These are phyloP conservation scores for Auricularia auricula-judae DNA, from an alignment of 768 basidiomycete genomes.

Conservation along the genomic window DNA sequence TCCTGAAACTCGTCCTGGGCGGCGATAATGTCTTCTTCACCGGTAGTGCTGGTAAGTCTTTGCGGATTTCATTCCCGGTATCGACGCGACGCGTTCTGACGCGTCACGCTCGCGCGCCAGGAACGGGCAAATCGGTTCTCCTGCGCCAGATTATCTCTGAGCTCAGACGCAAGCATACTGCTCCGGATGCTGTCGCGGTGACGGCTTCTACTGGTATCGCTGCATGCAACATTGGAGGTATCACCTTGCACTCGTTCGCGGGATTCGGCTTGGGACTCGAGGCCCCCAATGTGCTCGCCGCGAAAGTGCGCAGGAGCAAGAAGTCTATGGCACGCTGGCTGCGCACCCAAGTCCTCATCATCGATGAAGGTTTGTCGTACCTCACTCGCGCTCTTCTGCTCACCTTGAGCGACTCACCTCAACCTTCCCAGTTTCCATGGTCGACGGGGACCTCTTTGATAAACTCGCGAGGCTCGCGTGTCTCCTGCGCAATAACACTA, in stretches of 20 bases:
- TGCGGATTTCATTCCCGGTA: background rate
- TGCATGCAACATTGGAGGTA: constrained; percentile 36
- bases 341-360: constrained; percentile 28
- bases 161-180: constrained; percentile 24
- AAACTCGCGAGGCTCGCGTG: constrained; percentile 30
- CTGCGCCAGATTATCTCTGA: constrained; percentile 29
- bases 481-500: constrained; percentile 14
- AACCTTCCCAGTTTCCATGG: constrained; percentile 30
- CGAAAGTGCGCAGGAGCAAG: constrained; percentile 27
- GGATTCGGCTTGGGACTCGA: constrained; percentile 28
- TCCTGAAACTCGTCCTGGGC: constrained; percentile 65
- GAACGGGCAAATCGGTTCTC: constrained; percentile 36
- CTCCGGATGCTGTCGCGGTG: constrained; percentile 26
- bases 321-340: constrained; percentile 32
- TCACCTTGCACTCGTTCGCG: constrained; percentile 34
- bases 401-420: background rate
- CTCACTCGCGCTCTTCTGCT: no score
- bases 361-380: constrained; percentile 17
- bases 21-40: constrained; percentile 87
- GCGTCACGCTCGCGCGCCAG: constrained; percentile 10
- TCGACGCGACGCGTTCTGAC: background rate
- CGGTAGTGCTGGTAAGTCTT: constrained; percentile 78
- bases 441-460: constrained; percentile 31
- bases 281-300: constrained; percentile 17
- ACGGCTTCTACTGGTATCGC: constrained; percentile 36